These are phyloP conservation scores for Moricandia moricandioides DNA, from an alignment of 345 rosid species.

Conservation along the genomic window DNA sequence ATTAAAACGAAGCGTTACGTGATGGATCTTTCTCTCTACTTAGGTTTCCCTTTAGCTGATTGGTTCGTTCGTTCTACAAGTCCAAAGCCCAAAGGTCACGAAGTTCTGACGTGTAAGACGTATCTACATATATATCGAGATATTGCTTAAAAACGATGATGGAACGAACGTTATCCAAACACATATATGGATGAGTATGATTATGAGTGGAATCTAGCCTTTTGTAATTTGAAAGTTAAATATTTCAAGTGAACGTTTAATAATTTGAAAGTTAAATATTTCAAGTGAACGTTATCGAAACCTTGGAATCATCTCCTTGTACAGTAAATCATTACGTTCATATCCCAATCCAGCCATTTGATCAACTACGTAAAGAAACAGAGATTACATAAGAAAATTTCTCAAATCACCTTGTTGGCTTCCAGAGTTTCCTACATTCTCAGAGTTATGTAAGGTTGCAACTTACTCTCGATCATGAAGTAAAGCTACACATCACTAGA, in stretches of 20 bases:
- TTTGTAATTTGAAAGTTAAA: not conserved
- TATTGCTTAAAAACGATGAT: not conserved
- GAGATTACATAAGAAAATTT: not conserved
- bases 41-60: not conserved
- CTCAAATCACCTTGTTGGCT: not conserved
- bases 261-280: not conserved
- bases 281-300: no score
- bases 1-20: constrained; percentile 9
- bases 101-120: constrained; percentile 21
- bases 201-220: not conserved
- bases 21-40: not conserved
- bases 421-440: not conserved
- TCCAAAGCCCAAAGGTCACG: not conserved
- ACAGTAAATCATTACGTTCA: not conserved
- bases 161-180: not conserved
- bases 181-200: not conserved
- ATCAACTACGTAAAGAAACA: not conserved
- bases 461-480: not conserved
- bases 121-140: not conserved
- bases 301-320: not conserved
- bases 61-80: constrained; percentile 3
- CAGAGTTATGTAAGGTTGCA: not conserved
- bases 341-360: not conserved
- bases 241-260: no score
- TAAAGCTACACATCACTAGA: not conserved